phyloP scores from a whole-genome alignment of 345 rosid genomes.

The Erodium maritimum region DNA sequence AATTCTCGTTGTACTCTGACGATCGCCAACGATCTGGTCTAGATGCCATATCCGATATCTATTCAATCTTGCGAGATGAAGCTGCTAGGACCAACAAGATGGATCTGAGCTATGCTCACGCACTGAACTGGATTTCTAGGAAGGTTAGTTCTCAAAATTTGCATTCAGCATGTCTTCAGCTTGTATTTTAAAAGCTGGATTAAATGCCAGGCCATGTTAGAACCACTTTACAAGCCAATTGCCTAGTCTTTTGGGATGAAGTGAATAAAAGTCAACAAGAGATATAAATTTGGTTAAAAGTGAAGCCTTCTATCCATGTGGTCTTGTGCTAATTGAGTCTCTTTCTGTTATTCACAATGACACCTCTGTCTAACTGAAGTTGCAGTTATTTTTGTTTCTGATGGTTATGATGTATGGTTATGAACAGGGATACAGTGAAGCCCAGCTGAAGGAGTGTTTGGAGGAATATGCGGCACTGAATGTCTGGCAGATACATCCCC shows the following conservation, averaged over 20 bases:
- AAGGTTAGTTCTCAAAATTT: conserved; percentile 44
- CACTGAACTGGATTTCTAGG: conserved; percentile 96
- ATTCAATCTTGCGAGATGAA: conserved; percentile 90
- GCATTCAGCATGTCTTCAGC: conserved; percentile 3
- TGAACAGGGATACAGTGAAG: conserved; percentile 93
- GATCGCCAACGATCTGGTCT: conserved; percentile 83
- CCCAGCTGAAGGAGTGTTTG: conserved; percentile 91
- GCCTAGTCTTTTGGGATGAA: no score
- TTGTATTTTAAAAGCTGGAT: not conserved
- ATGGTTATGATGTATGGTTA: not conserved
- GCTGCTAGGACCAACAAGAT: conserved; percentile 78
- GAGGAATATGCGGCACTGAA: conserved; percentile 95
- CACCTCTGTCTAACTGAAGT: no score
- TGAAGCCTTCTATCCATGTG: no score
- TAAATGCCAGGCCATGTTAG: no score
- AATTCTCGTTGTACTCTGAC: conserved; percentile 87
- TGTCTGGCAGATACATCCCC: conserved; percentile 94
- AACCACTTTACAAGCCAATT: no score
- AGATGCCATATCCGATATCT: conserved; percentile 94
- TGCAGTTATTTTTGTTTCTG: no score
- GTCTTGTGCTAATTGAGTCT: no score
- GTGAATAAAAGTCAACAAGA: no score
- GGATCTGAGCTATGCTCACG: conserved; percentile 74
- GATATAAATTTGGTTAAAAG: no score
- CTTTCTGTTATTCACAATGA: no score